Base-by-base conservation (phyloP, 1,284 basidiomycete genomes). In the Prillingera fragicola region DNA sequence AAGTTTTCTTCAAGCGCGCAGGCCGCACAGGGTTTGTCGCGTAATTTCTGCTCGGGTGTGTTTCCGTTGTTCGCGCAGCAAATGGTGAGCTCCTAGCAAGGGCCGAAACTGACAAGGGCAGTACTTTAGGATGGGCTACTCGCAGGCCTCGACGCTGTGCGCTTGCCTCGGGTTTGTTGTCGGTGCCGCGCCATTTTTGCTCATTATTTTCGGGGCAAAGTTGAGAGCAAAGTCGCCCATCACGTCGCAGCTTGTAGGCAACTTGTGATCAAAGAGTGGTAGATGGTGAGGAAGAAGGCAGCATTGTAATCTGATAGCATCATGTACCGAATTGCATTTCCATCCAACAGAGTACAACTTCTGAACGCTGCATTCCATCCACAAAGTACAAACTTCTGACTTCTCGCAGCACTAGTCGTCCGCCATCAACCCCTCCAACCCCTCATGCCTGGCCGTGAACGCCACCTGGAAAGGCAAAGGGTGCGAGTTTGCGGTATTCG, bases 1-100 rank as follows among this genome's bases (percentile, higher is more conserved):
- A 63, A 59, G 1, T 69, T 64, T 35, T 69, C 67, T 6, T 71
- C 68, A 0, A 69, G 66, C 1, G 71, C 63, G 1, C 71, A 72
- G 43, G 70, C 70, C 0, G 60, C 69, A 1, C 70, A 72, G 28
- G 58, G 54, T 24, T 60, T 71, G 17, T 53, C 59, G 3, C 44
- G 70, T 17, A 72, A 71, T 46, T 36, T 70, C 8, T 41, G 59
- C 15, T 53, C 56, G 1, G 61, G 57, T 1, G 31, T 57, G 5
- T 64, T 70, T 28, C 65, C 68, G 3, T 55, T 70, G 13, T 70
- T 70, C 36, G 63, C 52, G 0, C 38, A 53, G 26, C 55, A 57
- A 19, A 63, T 69, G 59, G 28, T 25, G 12, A 15, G 39, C 25
- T n/a, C 14, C 3, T 12, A n/a, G 29, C 14, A 21, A 22, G 3